Conservation (phyloP, 306 rosid genomes). For the Malus fusca region DNA sequence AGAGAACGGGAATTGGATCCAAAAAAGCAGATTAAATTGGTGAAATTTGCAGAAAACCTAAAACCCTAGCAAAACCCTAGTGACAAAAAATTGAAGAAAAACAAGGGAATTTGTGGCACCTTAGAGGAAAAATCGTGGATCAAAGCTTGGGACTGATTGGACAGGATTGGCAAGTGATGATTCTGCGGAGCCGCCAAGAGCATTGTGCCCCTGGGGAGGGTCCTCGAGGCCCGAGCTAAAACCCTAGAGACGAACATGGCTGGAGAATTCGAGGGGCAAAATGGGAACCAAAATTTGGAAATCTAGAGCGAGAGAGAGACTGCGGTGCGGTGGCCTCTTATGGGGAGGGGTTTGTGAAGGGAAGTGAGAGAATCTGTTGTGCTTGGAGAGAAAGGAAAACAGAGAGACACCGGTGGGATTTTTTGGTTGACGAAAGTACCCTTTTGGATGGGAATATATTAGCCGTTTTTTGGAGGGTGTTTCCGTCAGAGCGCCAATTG, state of each 20-base stretch:
- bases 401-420: background rate
- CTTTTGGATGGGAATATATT: background rate
- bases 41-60: constrained; percentile 5
- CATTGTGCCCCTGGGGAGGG: constrained; percentile 32
- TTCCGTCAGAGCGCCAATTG: background rate
- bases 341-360: background rate
- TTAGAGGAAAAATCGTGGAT: constrained; percentile 34
- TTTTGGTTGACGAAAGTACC: constrained; percentile 5
- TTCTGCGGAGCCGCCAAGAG: constrained; percentile 41
- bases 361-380: background rate
- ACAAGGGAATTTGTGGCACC: constrained; percentile 16
- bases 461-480: background rate
- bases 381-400: constrained; percentile 17
- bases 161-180: constrained; percentile 25
- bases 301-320: background rate
- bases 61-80: constrained; percentile 69
- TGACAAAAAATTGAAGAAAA: background rate
- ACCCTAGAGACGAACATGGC: constrained; percentile 58
- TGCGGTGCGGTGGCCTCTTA: background rate
- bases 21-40: background rate
- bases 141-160: constrained; percentile 40
- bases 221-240: constrained; percentile 36
- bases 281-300: background rate
- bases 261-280: background rate
- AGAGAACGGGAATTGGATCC: background rate